These are phyloP conservation scores for Gossypium laxum DNA, from an alignment of 441 rosid genomes.

Conservation along the genomic window DNA sequence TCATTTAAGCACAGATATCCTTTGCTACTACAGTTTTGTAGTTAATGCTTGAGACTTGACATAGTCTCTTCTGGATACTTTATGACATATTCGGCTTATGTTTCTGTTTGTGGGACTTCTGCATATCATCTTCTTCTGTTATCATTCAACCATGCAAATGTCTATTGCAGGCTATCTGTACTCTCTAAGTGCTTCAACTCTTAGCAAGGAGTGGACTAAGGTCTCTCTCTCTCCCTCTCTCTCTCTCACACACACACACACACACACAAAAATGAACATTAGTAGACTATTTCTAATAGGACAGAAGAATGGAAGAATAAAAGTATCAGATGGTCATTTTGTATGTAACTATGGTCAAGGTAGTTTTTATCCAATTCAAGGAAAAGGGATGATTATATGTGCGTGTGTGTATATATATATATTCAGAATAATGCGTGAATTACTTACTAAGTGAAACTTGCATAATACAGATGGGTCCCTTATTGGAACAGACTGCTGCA, in stretches of 20 bases:
- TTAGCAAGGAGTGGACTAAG: constrained; percentile 69
- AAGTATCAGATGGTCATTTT: neutral
- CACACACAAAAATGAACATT: neutral
- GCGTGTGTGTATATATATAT: neutral
- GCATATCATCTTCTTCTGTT: neutral
- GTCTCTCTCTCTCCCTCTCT: constrained; percentile 25
- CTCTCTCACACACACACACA: neutral
- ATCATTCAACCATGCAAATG: constrained; percentile 8
- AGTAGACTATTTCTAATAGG: constrained; percentile 2
- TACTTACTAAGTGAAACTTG: constrained; percentile 2
- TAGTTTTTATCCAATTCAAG: constrained; percentile 11
- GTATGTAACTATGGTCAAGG: neutral
- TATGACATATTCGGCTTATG: neutral
- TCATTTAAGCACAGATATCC: neutral
- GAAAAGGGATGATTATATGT: neutral
- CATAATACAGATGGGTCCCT: constrained; percentile 69
- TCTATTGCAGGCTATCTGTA: constrained; percentile 64
- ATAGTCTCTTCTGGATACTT: neutral
- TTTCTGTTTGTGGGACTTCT: neutral
- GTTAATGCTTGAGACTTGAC: neutral
- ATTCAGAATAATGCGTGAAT: neutral
- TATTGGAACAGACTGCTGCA: constrained; percentile 44
- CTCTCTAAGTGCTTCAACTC: constrained; percentile 80
- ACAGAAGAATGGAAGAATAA: neutral
- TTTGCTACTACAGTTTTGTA: neutral